These are phyloP conservation scores for Niebla homalea DNA, from an alignment of 495 filamentous ascomycete species.

Conservation along the genomic window DNA sequence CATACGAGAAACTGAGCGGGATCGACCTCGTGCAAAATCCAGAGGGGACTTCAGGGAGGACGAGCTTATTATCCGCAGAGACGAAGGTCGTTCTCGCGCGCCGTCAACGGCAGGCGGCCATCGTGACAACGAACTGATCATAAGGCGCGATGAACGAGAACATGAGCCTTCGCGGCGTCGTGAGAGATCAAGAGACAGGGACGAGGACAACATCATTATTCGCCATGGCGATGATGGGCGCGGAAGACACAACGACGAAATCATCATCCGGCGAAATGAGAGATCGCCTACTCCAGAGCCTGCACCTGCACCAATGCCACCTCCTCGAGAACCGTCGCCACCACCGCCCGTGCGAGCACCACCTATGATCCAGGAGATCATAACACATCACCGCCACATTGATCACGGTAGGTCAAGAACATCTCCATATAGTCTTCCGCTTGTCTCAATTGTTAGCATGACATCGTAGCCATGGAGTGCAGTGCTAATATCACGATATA, in stretches of 20 bases:
- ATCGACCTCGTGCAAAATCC: constrained; percentile 1
- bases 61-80: constrained; percentile 13
- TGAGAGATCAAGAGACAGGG: constrained; percentile 12
- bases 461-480: not conserved
- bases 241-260: constrained; percentile 16
- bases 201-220: constrained; percentile 23
- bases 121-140: constrained; percentile 18
- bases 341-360: constrained; percentile 49
- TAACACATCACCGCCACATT: constrained; percentile 75
- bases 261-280: constrained; percentile 21
- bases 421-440: not conserved
- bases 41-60: constrained; percentile 3
- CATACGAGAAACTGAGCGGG: constrained; percentile 8
- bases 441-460: not conserved
- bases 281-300: constrained; percentile 26
- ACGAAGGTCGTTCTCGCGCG: constrained; percentile 9
- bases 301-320: constrained; percentile 24
- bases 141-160: constrained; percentile 11
- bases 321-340: constrained; percentile 24
- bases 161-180: constrained; percentile 7
- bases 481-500: not conserved
- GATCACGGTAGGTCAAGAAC: constrained; percentile 61
- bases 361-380: constrained; percentile 65
- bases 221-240: constrained; percentile 14
- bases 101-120: constrained; percentile 18